A percentile compares a stretch with the other conserved stretches of the same genome.
phyloP scores from a whole-genome alignment of 768 basidiomycete genomes.

The Termitomyces sp. region DNA sequence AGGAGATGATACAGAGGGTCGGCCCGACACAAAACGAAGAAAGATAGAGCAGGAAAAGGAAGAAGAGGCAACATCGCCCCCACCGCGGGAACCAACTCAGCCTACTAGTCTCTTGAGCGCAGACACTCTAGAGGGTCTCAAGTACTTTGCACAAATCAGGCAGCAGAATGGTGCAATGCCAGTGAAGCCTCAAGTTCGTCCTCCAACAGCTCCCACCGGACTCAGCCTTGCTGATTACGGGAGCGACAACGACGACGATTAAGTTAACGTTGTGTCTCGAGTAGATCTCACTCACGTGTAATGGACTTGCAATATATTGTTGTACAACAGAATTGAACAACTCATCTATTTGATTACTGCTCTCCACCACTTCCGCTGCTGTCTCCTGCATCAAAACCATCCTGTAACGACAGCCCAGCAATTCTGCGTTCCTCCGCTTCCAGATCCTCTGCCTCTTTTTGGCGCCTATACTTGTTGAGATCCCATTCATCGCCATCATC shows the following conservation, averaged over 20 bases:
- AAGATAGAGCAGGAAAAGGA: conserved; percentile 25
- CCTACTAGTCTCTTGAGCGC: conserved; percentile 66
- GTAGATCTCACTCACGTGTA: not conserved
- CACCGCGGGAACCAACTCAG: conserved; percentile 30
- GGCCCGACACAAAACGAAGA: conserved; percentile 33
- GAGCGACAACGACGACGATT: conserved; percentile 58
- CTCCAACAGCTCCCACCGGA: conserved; percentile 37
- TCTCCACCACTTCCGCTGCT: conserved; percentile 29
- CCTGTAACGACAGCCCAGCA: conserved; percentile 37
- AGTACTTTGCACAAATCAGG: conserved; percentile 87
- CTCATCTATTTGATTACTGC: conserved; percentile 7
- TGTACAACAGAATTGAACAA: conserved; percentile 13
- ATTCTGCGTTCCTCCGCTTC: conserved; percentile 53
- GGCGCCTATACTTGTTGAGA: conserved; percentile 54
- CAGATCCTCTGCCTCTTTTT: conserved; percentile 60
- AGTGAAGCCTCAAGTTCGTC: conserved; percentile 25
- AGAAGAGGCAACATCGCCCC: conserved; percentile 16
- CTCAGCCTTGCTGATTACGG: conserved; percentile 75
- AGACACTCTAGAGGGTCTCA: conserved; percentile 87
- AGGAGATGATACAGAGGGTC: conserved; percentile 32
- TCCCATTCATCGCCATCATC: conserved; percentile 57
- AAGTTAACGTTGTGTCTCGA: not conserved
- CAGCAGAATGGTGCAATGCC: conserved; percentile 52
- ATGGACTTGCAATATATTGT: conserved; percentile 11
- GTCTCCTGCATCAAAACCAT: conserved; percentile 26